Evolutionary conservation across 2,329 filamentous ascomycete genomes (phyloP).

Genomic region (Verticillium albo-atrum): DNA sequence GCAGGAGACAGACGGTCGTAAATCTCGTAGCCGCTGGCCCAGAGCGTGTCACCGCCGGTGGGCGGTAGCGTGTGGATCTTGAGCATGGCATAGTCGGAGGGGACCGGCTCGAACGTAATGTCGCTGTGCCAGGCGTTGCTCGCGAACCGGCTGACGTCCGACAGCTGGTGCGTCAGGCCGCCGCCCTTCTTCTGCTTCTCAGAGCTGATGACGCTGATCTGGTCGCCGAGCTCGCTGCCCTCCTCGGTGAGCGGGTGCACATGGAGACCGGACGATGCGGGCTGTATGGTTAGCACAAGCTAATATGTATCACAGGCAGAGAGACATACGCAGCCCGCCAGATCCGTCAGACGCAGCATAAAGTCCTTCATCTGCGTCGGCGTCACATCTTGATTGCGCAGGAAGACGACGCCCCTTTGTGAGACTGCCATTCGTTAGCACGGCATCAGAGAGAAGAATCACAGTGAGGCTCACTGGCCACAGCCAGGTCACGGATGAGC

Average conservation of each 20-base stretch:
- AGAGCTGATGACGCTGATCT: slow-evolving; percentile 53
- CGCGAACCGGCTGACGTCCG: slow-evolving; percentile 43
- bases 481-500: slow-evolving; percentile 48
- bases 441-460: not conserved
- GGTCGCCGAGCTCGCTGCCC: slow-evolving; percentile 46
- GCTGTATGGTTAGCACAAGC: slow-evolving; percentile 17
- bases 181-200: slow-evolving; percentile 51
- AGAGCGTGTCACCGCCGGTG: slow-evolving; percentile 39
- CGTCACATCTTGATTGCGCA: slow-evolving; percentile 29
- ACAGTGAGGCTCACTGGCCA: slow-evolving; percentile 28
- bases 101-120: slow-evolving; percentile 40
- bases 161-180: slow-evolving; percentile 45
- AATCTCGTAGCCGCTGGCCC: slow-evolving; percentile 46
- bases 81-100: slow-evolving; percentile 42
- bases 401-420: slow-evolving; percentile 31
- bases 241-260: slow-evolving; percentile 51
- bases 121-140: slow-evolving; percentile 26
- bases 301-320: not conserved
- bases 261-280: slow-evolving; percentile 44
- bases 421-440: slow-evolving; percentile 17
- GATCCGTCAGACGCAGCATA: slow-evolving; percentile 26
- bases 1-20: slow-evolving; percentile 49
- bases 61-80: slow-evolving; percentile 37
- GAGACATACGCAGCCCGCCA: slow-evolving; percentile 20
- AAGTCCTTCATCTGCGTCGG: slow-evolving; percentile 31